Conservation (phyloP, 1,284 basidiomycete species). For the Coniferiporia sulphurascens region DNA sequence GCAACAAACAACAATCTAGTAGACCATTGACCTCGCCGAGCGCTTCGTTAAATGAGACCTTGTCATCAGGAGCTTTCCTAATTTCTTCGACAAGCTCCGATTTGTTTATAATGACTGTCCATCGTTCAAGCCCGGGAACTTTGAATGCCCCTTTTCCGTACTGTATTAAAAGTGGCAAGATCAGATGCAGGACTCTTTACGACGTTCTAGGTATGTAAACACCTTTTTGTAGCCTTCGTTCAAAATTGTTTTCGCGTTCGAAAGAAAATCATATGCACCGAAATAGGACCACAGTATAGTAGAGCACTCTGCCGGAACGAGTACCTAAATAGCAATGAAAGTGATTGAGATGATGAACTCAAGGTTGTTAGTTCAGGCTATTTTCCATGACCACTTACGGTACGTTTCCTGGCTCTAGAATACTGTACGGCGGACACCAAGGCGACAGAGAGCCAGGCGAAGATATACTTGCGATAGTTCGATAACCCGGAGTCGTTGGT, state of each 20-base stretch:
- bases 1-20: background rate
- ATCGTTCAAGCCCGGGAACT: conserved; percentile 25
- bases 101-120: conserved; percentile 27
- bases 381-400: no score
- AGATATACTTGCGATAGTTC: no score
- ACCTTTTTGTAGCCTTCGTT: conserved; percentile 10
- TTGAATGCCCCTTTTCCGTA: conserved; percentile 24
- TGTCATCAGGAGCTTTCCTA: conserved; percentile 29
- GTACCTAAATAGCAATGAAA: background rate
- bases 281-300: conserved; percentile 7
- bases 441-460: no score
- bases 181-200: background rate
- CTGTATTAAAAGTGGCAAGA: conserved; percentile 2
- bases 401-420: no score
- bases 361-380: no score
- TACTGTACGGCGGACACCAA: no score
- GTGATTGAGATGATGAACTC: no score
- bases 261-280: conserved; percentile 7
- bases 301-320: conserved; percentile 3
- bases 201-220: no score
- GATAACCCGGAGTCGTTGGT: no score
- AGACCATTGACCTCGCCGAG: conserved; percentile 22
- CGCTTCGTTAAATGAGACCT: conserved; percentile 25
- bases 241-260: conserved; percentile 6
- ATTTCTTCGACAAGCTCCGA: conserved; percentile 30